phyloP scores from a whole-genome alignment of 129 eudicot genomes.

The Logfia minima region DNA sequence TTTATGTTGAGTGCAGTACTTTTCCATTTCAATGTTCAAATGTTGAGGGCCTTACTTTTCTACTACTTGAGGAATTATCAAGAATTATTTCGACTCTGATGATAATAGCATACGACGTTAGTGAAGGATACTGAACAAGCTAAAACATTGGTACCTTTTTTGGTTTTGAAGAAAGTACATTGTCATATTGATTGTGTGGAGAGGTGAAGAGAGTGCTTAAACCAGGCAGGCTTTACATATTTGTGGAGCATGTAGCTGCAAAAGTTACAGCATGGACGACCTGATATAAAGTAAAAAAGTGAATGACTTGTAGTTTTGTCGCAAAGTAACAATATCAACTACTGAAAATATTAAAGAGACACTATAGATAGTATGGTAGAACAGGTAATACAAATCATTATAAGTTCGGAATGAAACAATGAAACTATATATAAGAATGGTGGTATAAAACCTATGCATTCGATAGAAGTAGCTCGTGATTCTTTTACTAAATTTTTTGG shows the following conservation, averaged over 20 bases:
- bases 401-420: no score
- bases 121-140: background rate
- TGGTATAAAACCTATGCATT: background rate
- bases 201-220: conserved; percentile 85
- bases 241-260: conserved; percentile 92
- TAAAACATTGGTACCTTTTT: background rate
- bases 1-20: background rate
- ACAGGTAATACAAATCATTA: background rate
- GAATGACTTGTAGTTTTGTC: background rate
- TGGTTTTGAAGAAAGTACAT: background rate
- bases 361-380: background rate
- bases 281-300: background rate
- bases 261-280: conserved; percentile 44
- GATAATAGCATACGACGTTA: background rate
- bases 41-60: background rate
- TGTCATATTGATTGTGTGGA: conserved; percentile 30
- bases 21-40: background rate
- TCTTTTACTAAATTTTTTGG: background rate
- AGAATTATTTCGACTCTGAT: background rate
- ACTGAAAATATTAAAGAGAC: no score
- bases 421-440: background rate
- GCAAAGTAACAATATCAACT: background rate
- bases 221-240: conserved; percentile 84
- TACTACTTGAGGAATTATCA: background rate
- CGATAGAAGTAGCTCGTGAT: background rate